Conservation (phyloP, 2,329 filamentous ascomycete genomes). For the Aureobasidium sp. region DNA sequence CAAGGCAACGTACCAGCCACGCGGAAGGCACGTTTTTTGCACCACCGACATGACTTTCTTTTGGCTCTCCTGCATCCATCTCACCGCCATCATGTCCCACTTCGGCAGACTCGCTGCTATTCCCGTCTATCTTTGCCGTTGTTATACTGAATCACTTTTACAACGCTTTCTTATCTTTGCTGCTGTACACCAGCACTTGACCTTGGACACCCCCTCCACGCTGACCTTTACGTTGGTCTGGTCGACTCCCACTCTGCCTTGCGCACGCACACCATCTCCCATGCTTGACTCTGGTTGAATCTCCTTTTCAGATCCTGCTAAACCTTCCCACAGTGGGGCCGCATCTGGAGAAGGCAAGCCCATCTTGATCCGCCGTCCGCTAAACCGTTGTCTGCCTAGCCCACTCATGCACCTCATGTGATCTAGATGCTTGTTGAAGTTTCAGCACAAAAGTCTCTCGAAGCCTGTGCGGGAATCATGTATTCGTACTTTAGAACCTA, state of each 20-base stretch:
- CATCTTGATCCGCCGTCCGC: background rate
- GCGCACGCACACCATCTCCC: background rate
- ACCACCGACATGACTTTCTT: background rate
- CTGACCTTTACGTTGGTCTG: background rate
- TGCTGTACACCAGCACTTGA: background rate
- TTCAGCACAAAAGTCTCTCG: background rate
- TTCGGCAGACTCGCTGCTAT: background rate
- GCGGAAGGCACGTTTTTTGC: slow-evolving; percentile 3
- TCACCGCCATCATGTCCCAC: background rate
- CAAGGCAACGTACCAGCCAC: background rate
- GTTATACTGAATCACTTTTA: background rate
- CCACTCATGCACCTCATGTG: background rate
- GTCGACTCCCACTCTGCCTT: background rate
- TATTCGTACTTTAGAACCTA: background rate
- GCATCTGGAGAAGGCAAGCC: background rate
- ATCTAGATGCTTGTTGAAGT: background rate
- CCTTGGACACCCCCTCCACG: background rate
- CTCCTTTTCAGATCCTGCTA: background rate
- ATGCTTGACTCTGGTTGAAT: background rate
- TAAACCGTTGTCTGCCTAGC: background rate
- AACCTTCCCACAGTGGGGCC: slow-evolving; percentile 5
- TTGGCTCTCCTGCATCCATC: background rate
- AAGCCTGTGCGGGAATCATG: background rate
- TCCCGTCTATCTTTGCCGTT: background rate
- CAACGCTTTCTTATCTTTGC: background rate